Evolutionary conservation across 352 stramenopile genomes (phyloP), one percentile per base, ranked within the genome.

Genomic region (Pythium aristosporum): DNA sequence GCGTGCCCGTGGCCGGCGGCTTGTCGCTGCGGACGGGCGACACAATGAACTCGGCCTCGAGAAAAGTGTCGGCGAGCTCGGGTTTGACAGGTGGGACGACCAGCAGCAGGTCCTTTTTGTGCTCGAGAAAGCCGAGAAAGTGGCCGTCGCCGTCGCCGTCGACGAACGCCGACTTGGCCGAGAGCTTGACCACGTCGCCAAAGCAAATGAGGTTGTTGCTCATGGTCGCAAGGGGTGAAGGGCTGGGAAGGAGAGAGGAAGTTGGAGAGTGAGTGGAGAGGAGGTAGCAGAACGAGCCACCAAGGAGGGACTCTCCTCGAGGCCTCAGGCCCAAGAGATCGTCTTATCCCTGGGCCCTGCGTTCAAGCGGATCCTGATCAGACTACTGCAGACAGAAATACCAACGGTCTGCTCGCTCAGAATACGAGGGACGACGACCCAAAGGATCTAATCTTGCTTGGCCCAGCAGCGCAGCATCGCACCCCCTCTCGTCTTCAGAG

Each of bases 21-120:
- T 91, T 90, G 21, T 89, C 81, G 16, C 75, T 72, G 23, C 69
- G 72, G 21, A 77, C 78, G 4, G 77, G 65, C 13, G 76, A 42
- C 76, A 91, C 67, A 34, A 89, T 85, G 62, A 91, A 91, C 67
- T 89, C 77, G 50, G 79, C 80, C 23, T 91, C 74, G 15, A 70
- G 16, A 48, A 83, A 84, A 16, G 68, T 73, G 23, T 72, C 67
- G 28, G 71, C 72, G 47, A 68, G 53, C 5, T 81, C 67, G 16
- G 77, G 72, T 55, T 86, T 82, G 10, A 79, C 66, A 0, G 82
- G 77, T 10, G 78, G 68, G 50, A 91, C 71, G 10, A 88, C 76
- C 30, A 91, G 71, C 18, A 91, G 48, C 54, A 77, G 57, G 36
- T 80, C 74, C 49, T 61, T 74, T 15, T 77, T 73, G 37, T 85